Evolutionary conservation across 495 filamentous ascomycete genomes (phyloP), one percentile per base, ranked within the genome.

Genomic region (Glarea lozoyensis): DNA sequence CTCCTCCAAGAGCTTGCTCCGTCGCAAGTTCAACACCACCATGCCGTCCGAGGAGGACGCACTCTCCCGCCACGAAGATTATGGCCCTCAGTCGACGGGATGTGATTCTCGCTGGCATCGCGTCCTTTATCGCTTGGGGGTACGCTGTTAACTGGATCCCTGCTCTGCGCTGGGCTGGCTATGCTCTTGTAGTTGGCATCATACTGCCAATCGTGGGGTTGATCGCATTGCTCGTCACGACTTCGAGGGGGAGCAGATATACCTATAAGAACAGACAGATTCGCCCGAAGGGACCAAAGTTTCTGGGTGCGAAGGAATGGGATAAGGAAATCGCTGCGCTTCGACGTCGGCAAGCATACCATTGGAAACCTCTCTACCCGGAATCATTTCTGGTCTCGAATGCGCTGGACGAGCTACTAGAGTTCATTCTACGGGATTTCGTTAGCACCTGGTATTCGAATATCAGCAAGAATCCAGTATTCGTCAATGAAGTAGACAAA

Each of bases 371-470:
- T 11, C 71, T 97, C 34, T 93, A 86, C 53, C 77, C 84, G 42
- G 71, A 82, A 38, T 93, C 86, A 1, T 80, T 82, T 43, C 69
- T 81, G 36, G 76, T 97, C 16, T 94, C 88, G 4, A 79, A 79
- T 51, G 79, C 78, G 18, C 64, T 96, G 43, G 88, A 97, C 61
- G 78, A 81, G 38, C 61, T 97, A 19, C 70, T 99, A 24, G 75
- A 81, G 18, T 67, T 84, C 25, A 73, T 94, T 40, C 67, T 85
- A 35, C 75, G 87, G 32, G 88, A 96, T 58, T 95, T 94, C 58
- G 74, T 99, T 27, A 74, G 71, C 24, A 81, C 81, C 10, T 99
- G 92, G 92, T 96, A 96, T 59, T 69, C 70, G 9, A 75, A 77
- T 50, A 95, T 99, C 59, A 94, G 84, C 60, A 73, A 71, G 30